phyloP scores from a whole-genome alignment of 106 monocot species.

The Triglochin maritima region DNA sequence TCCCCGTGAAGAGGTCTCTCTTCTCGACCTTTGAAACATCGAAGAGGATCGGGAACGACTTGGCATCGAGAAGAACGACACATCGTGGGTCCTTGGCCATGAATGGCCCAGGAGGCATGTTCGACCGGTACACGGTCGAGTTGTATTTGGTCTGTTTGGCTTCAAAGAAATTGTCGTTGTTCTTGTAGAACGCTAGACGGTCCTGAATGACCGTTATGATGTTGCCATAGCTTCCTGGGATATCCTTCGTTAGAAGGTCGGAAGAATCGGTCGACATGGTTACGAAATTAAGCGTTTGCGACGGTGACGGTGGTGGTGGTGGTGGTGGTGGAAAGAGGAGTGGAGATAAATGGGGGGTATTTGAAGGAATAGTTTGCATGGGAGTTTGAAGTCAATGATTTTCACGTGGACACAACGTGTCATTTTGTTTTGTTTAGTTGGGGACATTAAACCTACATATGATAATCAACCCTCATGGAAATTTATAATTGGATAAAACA shows the following conservation, averaged over 20 bases:
- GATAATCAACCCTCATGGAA: too few species aligned
- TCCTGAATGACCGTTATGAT: slow-evolving; percentile 30
- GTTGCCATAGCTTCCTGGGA: slow-evolving; percentile 24
- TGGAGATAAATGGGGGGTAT: too few species aligned
- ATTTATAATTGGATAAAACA: too few species aligned
- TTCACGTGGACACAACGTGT: too few species aligned
- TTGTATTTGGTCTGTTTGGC: slow-evolving; percentile 13
- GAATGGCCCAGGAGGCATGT: slow-evolving; percentile 52
- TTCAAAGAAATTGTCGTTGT: slow-evolving; percentile 30
- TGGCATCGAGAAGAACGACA: slow-evolving; percentile 41
- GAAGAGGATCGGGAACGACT: slow-evolving; percentile 42
- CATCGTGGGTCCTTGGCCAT: slow-evolving; percentile 25
- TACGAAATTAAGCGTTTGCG: too few species aligned
- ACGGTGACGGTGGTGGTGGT: too few species aligned
- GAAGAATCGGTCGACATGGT: neutral
- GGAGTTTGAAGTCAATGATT: too few species aligned
- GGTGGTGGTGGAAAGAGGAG: too few species aligned
- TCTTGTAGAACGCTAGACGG: slow-evolving; percentile 39
- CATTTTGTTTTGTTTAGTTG: too few species aligned
- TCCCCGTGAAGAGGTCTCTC: slow-evolving; percentile 31
- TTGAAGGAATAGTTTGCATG: too few species aligned
- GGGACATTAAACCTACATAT: too few species aligned
- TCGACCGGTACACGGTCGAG: slow-evolving; percentile 41
- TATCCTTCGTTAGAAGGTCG: neutral
- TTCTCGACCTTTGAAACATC: slow-evolving; percentile 43